A percentile compares a stretch with the other conserved stretches of the same genome.
Evolutionary conservation across 1,284 basidiomycete genomes (phyloP).

Genomic region (Leccinum pachyderme): DNA sequence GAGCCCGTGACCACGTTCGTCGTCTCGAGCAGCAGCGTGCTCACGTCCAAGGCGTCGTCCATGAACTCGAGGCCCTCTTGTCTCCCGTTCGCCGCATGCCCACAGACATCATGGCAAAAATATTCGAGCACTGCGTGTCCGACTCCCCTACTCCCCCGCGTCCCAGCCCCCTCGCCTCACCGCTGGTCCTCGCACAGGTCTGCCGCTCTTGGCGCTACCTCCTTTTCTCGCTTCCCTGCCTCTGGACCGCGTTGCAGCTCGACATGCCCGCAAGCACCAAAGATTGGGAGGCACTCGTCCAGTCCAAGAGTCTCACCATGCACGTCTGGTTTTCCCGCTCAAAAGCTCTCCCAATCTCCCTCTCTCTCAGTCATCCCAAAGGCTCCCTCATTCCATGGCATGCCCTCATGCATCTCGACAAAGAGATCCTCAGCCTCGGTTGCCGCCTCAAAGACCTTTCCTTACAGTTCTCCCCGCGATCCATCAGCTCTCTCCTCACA

Average conservation of each 20-base stretch:
- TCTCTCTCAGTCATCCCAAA: constrained; percentile 25
- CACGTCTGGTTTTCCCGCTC: constrained; percentile 32
- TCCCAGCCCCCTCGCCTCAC: constrained; percentile 16
- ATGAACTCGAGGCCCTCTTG: constrained; percentile 30
- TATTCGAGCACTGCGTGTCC: constrained; percentile 26
- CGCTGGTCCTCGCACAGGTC: constrained; percentile 28
- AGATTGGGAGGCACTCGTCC: constrained; percentile 29
- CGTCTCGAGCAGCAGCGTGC: constrained; percentile 21
- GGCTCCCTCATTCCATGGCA: constrained; percentile 25
- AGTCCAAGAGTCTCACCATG: constrained; percentile 26
- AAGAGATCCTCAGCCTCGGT: constrained; percentile 27
- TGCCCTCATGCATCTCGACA: constrained; percentile 33
- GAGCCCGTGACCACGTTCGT: constrained; percentile 18
- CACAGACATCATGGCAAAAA: constrained; percentile 28
- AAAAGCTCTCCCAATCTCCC: constrained; percentile 30
- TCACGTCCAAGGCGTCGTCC: constrained; percentile 13
- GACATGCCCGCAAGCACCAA: constrained; percentile 21
- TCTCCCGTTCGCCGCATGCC: constrained; percentile 35
- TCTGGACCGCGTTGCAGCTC: constrained; percentile 26
- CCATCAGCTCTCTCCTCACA: constrained; percentile 28
- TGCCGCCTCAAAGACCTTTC: constrained; percentile 22
- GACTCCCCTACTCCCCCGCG: constrained; percentile 7
- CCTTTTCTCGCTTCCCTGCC: constrained; percentile 28
- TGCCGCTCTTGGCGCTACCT: constrained; percentile 32
- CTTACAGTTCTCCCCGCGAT: constrained; percentile 26